These are phyloP conservation scores for Eremothecium cymbalariae DNA, from an alignment of 1,139 yeast species.

Conservation along the genomic window DNA sequence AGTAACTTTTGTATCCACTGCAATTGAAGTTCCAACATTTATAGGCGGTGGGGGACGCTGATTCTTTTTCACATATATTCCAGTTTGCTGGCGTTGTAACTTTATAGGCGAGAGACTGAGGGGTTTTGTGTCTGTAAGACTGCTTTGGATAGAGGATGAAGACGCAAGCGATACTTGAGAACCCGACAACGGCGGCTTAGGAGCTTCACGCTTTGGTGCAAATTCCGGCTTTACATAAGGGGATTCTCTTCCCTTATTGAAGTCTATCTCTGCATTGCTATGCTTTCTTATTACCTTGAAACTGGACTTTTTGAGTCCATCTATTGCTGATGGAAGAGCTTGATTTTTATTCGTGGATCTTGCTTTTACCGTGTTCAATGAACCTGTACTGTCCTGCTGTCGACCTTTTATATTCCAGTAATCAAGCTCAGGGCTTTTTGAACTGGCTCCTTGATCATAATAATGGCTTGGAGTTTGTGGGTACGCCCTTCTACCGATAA, in stretches of 20 bases:
- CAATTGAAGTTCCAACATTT: constrained; percentile 1
- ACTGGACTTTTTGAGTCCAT: constrained; percentile 32
- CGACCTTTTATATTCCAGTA: constrained; percentile 57
- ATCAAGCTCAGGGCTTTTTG: constrained; percentile 38
- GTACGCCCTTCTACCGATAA: constrained; percentile 21
- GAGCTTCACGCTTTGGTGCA: constrained; percentile 64
- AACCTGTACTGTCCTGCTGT: constrained; percentile 10
- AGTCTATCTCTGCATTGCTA: constrained; percentile 60
- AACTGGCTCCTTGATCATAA: constrained; percentile 21
- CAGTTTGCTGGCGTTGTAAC: constrained; percentile 16
- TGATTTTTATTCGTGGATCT: constrained; percentile 5
- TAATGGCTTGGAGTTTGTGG: constrained; percentile 31
- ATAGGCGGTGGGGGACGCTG: constrained; percentile 19
- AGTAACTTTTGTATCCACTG: constrained; percentile 8
- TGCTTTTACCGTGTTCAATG: constrained; percentile 7
- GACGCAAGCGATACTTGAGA: constrained; percentile 17
- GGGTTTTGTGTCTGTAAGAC: neutral
- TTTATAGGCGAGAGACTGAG: constrained; percentile 13
- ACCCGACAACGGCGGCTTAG: constrained; percentile 45
- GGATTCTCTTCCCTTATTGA: constrained; percentile 70
- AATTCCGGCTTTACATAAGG: constrained; percentile 48
- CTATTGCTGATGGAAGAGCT: constrained; percentile 10
- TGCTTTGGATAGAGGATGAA: constrained; percentile 2
- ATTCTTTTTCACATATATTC: constrained; percentile 12
- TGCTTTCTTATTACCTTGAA: constrained; percentile 65